Evolutionary conservation across 2,329 filamentous ascomycete genomes (phyloP), one percentile per base, ranked within the genome.

Genomic region (Phoma herbarum): DNA sequence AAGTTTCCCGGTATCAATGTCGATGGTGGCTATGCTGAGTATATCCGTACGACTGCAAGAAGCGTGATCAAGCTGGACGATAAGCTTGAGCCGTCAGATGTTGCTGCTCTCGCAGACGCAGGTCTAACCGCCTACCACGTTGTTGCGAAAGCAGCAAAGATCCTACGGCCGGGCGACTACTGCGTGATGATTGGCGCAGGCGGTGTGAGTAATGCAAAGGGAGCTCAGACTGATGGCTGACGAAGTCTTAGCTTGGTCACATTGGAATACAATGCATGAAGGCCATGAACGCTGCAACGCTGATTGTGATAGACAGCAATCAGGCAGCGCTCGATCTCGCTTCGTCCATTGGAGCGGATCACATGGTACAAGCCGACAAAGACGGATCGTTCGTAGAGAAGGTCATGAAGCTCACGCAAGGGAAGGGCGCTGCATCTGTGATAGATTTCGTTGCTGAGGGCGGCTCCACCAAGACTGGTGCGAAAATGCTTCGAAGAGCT

Each of bases 181-280:
- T 48, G 44, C 25, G 44, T 55, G 14, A 49, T 55, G 20, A 48
- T 55, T 37, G 52, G 45, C 9, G 52, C 52, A 16, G 52, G 52
- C 4, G 52, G 52, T 48, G 52, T 49, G 33, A 35, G 52, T 55
- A 7, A 6, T 25, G 4, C 16, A 6, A n/a, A n/a, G 12, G 4
- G 14, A 20, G 14, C n/a, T 12, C 2, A 1, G 18, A 6, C 2
- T 16, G 5, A 22, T 20, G 2, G 16, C 42, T 51, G 8, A 51
- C 48, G 18, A 11, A 29, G 25, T 22, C 3, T 22, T 26, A 55
- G 52, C 44, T 55, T 37, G 52, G 52, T 16, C 52, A 55, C 18
- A 55, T 55, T 20, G 52, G 52, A 14, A 55, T 49, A 22, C 45
- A 55, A 37, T 55, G 52, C 35, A 55, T 55, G 35, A 55, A 49